Evolutionary conservation across 345 rosid genomes (phyloP).

Genomic region (Linum lewisii): DNA sequence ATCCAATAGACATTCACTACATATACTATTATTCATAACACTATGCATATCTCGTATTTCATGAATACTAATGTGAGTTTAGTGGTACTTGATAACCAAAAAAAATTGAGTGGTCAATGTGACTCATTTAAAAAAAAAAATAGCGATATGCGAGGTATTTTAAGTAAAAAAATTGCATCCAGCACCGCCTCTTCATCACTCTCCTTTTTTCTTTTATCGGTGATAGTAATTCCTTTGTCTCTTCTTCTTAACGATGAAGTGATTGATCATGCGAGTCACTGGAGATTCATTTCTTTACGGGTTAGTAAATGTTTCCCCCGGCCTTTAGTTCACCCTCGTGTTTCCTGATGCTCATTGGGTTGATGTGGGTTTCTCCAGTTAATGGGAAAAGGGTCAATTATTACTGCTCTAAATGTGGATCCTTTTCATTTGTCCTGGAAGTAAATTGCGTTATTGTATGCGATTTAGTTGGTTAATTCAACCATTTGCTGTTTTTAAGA

Average conservation of each 20-base stretch:
- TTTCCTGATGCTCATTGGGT: not conserved
- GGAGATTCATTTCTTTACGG: not conserved
- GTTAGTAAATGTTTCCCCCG: not conserved
- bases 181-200: not conserved
- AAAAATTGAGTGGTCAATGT: too few relatives aligned
- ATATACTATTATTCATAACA: too few relatives aligned
- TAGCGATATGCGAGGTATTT: too few relatives aligned
- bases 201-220: not conserved
- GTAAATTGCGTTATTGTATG: not conserved
- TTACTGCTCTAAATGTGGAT: too few relatives aligned
- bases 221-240: not conserved
- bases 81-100: too few relatives aligned
- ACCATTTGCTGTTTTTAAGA: not conserved
- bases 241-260: not conserved
- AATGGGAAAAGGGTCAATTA: not conserved
- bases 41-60: too few relatives aligned
- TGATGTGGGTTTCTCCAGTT: not conserved
- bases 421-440: not conserved
- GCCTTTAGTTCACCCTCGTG: not conserved
- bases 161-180: too few relatives aligned
- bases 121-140: too few relatives aligned
- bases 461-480: not conserved
- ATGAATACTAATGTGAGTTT: too few relatives aligned
- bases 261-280: too few relatives aligned
- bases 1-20: too few relatives aligned